Evolutionary conservation across 148 eudicot genomes (phyloP).

Genomic region (Hydrangea macrophylla): DNA sequence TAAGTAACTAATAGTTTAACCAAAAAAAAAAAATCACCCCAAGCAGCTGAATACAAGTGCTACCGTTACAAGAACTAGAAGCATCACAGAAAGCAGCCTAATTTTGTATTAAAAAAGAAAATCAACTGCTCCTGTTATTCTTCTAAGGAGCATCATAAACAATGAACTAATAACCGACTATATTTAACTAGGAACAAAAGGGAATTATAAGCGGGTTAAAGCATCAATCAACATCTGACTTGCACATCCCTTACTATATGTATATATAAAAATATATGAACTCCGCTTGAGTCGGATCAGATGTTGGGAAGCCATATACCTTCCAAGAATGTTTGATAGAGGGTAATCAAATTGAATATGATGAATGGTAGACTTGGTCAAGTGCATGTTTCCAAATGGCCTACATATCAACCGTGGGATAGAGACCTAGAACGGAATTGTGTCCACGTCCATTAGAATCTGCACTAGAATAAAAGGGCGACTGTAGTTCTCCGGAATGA

Average conservation of each 20-base stretch:
- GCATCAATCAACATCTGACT: constrained; percentile 4
- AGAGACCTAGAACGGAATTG: constrained; percentile 35
- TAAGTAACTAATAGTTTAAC: background rate
- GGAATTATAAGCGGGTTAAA: background rate
- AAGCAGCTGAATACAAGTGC: background rate
- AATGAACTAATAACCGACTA: background rate
- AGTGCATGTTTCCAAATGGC: background rate
- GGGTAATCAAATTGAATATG: background rate
- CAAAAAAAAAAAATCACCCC: background rate
- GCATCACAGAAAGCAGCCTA: background rate
- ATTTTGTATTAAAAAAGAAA: background rate
- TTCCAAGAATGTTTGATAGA: background rate
- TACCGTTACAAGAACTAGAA: background rate
- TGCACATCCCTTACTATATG: background rate
- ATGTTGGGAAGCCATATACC: background rate
- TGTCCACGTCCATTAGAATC: constrained; percentile 69
- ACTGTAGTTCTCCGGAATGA: constrained; percentile 73
- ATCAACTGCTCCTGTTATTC: constrained; percentile 6
- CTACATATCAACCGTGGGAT: constrained; percentile 46
- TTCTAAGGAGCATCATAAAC: background rate
- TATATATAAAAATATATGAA: background rate
- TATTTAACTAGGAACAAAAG: background rate
- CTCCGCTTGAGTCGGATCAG: background rate
- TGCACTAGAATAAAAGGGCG: constrained; percentile 43
- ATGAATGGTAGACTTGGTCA: constrained; percentile 1